phyloP scores from a whole-genome alignment of 148 eudicot species.

The Amaranthus hypochondriacus region DNA sequence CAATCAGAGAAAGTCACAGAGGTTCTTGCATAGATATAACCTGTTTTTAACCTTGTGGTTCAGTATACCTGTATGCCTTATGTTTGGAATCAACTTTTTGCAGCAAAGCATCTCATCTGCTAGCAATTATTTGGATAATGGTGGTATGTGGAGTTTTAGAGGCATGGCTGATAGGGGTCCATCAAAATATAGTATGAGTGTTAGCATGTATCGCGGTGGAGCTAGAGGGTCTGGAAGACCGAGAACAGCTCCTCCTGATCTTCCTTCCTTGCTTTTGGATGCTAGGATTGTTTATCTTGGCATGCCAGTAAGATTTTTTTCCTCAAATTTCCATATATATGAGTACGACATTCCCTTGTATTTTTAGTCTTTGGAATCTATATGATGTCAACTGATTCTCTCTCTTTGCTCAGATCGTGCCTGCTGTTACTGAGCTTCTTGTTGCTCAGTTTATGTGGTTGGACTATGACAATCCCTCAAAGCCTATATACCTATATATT shows the following conservation, averaged over 20 bases:
- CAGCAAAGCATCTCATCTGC: conserved; percentile 75
- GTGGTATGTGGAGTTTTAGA: conserved; percentile 57
- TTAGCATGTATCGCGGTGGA: conserved; percentile 71
- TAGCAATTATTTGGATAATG: conserved; percentile 50
- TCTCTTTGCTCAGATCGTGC: conserved; percentile 61
- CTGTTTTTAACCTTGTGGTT: conserved; percentile 4
- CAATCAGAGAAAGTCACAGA: conserved; percentile 70
- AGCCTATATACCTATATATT: conserved; percentile 84
- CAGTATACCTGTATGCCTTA: conserved; percentile 10
- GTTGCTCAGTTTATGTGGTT: conserved; percentile 86
- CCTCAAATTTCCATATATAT: background rate
- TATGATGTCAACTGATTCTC: background rate
- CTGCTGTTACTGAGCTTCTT: conserved; percentile 81
- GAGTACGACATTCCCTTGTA: background rate
- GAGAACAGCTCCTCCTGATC: conserved; percentile 79
- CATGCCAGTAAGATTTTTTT: conserved; percentile 61
- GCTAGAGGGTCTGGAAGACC: conserved; percentile 60
- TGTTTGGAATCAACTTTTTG: conserved; percentile 13
- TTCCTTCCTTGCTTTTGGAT: conserved; percentile 72
- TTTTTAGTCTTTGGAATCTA: background rate
- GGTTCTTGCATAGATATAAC: conserved; percentile 31
- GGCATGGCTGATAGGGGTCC: conserved; percentile 54
- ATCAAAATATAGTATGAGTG: conserved; percentile 68
- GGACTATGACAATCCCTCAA: conserved; percentile 60
- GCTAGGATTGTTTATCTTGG: conserved; percentile 74